Evolutionary conservation across 495 filamentous ascomycete genomes (phyloP).

Genomic region (Penicillium bialowiezense): DNA sequence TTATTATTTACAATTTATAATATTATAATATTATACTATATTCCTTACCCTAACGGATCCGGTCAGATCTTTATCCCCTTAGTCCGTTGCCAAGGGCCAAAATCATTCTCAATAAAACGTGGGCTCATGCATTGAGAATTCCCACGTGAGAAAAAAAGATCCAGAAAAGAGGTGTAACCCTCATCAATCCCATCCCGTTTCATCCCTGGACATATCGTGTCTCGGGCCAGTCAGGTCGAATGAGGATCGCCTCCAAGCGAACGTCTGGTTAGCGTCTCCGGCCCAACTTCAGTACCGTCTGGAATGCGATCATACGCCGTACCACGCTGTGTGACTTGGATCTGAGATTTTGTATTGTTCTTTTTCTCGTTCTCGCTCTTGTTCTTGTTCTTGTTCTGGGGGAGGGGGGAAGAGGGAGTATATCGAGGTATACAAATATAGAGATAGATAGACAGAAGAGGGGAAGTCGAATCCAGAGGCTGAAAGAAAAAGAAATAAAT

Average conservation of each 20-base stretch:
- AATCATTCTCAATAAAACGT: slow-evolving; percentile 19
- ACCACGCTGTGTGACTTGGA: slow-evolving; percentile 3
- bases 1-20: not conserved
- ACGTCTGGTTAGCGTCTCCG: slow-evolving; percentile 6
- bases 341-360: slow-evolving; percentile 14
- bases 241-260: slow-evolving; percentile 8
- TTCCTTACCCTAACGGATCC: not conserved
- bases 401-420: too few species aligned
- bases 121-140: slow-evolving; percentile 3
- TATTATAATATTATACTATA: not conserved
- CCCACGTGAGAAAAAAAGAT: slow-evolving; percentile 17
- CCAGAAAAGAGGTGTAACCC: slow-evolving; percentile 16
- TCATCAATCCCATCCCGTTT: slow-evolving; percentile 14
- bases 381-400: too few species aligned
- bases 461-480: too few species aligned
- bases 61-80: slow-evolving; percentile 34
- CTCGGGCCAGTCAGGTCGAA: slow-evolving; percentile 17
- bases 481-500: not conserved
- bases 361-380: too few species aligned
- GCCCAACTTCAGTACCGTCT: slow-evolving; percentile 9
- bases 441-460: too few species aligned
- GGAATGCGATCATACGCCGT: slow-evolving; percentile 3
- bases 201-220: slow-evolving; percentile 18
- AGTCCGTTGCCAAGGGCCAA: slow-evolving; percentile 24
- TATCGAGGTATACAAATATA: not conserved